These are phyloP conservation scores for Boletales sp. DNA, from an alignment of 768 basidiomycete genomes.

Conservation along the genomic window DNA sequence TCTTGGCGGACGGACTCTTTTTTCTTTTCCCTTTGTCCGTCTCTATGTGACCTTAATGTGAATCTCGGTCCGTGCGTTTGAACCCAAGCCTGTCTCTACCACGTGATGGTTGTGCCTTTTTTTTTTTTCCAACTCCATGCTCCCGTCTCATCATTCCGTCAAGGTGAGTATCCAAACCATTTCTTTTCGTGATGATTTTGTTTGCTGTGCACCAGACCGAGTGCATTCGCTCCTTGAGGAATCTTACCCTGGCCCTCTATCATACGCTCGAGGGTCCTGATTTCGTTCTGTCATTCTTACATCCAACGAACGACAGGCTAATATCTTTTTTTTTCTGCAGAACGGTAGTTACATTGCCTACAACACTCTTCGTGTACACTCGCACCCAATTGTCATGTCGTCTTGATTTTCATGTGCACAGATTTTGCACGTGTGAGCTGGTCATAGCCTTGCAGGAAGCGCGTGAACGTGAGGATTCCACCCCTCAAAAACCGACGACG, in stretches of 20 bases:
- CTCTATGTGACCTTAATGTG: too few species aligned
- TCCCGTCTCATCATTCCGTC: neutral
- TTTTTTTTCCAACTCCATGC: too few species aligned
- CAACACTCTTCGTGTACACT: too few species aligned
- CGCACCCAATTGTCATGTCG: conserved; percentile 16
- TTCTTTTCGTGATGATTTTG: conserved; percentile 26
- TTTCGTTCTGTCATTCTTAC: neutral
- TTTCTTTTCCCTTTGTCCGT: neutral
- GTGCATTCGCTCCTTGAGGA: conserved; percentile 33
- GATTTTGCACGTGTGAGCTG: conserved; percentile 80
- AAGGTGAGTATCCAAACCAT: conserved; percentile 1
- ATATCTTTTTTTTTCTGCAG: conserved; percentile 1
- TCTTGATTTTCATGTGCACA: conserved; percentile 80
- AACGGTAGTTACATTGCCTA: too few species aligned
- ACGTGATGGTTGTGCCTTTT: too few species aligned
- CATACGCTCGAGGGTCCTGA: conserved; percentile 36
- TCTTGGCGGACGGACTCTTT: neutral
- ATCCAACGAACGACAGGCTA: neutral
- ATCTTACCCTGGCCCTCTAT: conserved; percentile 27
- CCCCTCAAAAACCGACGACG: conserved; percentile 15
- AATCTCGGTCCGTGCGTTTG: too few species aligned
- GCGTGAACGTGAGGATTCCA: too few species aligned
- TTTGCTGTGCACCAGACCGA: conserved; percentile 37
- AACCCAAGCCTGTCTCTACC: too few species aligned
- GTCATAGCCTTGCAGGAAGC: conserved; percentile 63